Base-by-base conservation (phyloP, 1,139 yeast genomes). In the Pichia sp. region DNA sequence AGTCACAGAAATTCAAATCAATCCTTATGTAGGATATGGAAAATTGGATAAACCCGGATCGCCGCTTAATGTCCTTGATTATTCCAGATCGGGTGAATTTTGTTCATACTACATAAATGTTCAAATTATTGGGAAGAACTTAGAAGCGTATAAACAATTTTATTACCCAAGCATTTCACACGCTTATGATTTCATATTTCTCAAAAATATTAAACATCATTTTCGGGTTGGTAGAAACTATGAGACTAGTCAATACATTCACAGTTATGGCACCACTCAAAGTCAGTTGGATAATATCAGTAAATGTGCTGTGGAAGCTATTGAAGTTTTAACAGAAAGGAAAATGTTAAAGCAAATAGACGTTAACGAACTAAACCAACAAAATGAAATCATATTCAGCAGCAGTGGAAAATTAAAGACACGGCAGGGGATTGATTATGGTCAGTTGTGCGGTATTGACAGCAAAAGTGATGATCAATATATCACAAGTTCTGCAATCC, bases 11-110 rank as follows among this genome's bases (percentile, higher is more conserved):
- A n/a, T n/a, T n/a, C n/a, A n/a, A n/a, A n/a, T n/a, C n/a, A n/a
- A n/a, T n/a, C n/a, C n/a, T n/a, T n/a, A n/a, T n/a, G 3, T 71
- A 6, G 73, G 74, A 1, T 74, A 72, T 57, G 77, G 76, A 3
- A 47, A 57, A 19, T 67, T 67, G 33, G 50, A 58, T 12, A 64
- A 64, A 3, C 44, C 50, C 3, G 77, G 76, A 0, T 63, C 72
- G 8, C 65, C 66, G 2, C 46, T 63, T 17, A 39, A 49, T 20
- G 56, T 57, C 1, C 51, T 40, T 4, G 79, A 75, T 58, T 51
- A 36, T 4, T 38, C 54, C 11, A 36, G 40, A 0, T 14, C 8
- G 11, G 54, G 53, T 12, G 52, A 49, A 28, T 57, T 60, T 7
- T 46, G 59, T 11, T 42, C 56, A 4, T 63, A 61, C 44, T 50